A percentile compares a stretch with the other conserved stretches of the same genome.
Evolutionary conservation across 2,329 filamentous ascomycete species (phyloP).

Genomic region (Penicillium sp.): DNA sequence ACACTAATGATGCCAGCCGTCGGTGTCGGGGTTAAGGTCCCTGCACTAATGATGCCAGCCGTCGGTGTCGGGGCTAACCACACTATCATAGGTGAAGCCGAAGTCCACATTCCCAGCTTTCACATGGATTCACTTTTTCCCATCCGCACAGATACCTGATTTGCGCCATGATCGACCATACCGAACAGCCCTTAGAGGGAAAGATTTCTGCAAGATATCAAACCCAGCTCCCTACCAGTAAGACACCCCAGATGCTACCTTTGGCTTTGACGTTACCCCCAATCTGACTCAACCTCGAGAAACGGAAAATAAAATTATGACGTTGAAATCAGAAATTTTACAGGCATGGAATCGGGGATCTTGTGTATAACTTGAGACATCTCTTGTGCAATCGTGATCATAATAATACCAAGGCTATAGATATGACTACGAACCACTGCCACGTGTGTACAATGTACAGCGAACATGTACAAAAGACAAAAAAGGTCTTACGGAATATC

Average conservation of each 20-base stretch:
- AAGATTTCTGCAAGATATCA: neutral
- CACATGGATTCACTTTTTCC: neutral
- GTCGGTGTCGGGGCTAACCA: constrained; percentile 19
- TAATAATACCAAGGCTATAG: neutral
- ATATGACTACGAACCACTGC: neutral
- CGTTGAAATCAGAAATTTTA: neutral
- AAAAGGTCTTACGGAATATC: neutral
- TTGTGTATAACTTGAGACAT: neutral
- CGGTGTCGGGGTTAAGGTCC: constrained; percentile 17
- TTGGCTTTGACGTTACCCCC: constrained; percentile 2
- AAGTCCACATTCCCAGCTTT: constrained; percentile 3
- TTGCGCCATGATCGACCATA: constrained; percentile 2
- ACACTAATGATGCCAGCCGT: constrained; percentile 18
- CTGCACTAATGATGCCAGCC: constrained; percentile 15
- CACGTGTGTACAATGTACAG: neutral
- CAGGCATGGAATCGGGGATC: neutral
- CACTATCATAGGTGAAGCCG: constrained; percentile 9
- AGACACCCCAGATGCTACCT: constrained; percentile 2
- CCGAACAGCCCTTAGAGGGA: neutral
- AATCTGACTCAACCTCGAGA: constrained; percentile 1
- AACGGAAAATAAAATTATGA: neutral
- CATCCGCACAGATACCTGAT: neutral
- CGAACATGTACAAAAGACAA: neutral
- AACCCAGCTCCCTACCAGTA: neutral
- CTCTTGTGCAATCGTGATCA: neutral